A percentile compares a stretch with the other conserved stretches of the same genome.
Evolutionary conservation across 495 filamentous ascomycete genomes (phyloP).

Genomic region (Trichocladium antarcticum): DNA sequence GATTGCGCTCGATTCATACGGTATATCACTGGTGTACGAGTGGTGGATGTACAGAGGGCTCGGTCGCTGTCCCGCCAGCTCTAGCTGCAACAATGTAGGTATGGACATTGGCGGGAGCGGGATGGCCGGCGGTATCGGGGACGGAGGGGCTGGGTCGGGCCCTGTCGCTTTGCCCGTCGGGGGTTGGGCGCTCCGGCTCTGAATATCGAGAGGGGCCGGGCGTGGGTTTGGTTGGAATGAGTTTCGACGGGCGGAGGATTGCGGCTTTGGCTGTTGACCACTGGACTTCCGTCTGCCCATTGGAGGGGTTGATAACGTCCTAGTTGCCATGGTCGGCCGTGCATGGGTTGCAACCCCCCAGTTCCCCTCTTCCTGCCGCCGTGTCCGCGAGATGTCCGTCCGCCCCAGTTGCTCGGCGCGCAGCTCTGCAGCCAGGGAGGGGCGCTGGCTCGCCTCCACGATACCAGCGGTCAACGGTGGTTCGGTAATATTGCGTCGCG

Average conservation of each 20-base stretch:
- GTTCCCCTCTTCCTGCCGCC: not conserved
- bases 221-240: slow-evolving; percentile 22
- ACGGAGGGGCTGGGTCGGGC: slow-evolving; percentile 37
- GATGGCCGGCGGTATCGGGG: slow-evolving; percentile 57
- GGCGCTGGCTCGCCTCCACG: slow-evolving; percentile 23
- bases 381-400: not conserved
- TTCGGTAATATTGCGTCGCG: slow-evolving; percentile 15
- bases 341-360: not conserved
- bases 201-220: slow-evolving; percentile 21
- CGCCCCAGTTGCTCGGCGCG: slow-evolving; percentile 4
- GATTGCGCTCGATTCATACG: slow-evolving; percentile 92
- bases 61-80: slow-evolving; percentile 68
- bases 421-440: slow-evolving; percentile 21
- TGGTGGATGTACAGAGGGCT: slow-evolving; percentile 84
- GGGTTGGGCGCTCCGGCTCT: slow-evolving; percentile 11
- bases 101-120: slow-evolving; percentile 79
- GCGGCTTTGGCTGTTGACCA: slow-evolving; percentile 15
- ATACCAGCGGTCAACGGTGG: slow-evolving; percentile 28
- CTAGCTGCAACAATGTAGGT: slow-evolving; percentile 78
- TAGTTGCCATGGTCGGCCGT: slow-evolving; percentile 15
- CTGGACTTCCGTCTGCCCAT: slow-evolving; percentile 28
- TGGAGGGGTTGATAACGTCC: slow-evolving; percentile 38
- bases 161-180: slow-evolving; percentile 11
- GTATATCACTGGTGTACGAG: slow-evolving; percentile 57
- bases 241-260: slow-evolving; percentile 20